Evolutionary conservation across 2,329 filamentous ascomycete genomes (phyloP).

Genomic region (Akanthomyces muscarius): DNA sequence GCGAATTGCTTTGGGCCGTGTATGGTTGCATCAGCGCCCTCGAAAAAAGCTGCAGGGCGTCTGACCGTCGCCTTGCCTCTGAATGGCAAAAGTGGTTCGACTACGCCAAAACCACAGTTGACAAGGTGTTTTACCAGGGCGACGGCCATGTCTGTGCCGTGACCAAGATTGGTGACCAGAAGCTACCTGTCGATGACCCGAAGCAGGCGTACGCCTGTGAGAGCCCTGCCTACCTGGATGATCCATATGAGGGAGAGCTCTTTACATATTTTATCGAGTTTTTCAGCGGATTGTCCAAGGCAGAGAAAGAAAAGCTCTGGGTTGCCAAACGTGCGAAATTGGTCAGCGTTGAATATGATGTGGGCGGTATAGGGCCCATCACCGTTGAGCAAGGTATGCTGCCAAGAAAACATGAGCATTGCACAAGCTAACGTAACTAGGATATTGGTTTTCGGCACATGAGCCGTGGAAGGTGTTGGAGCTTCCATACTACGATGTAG

Average conservation of each 20-base stretch:
- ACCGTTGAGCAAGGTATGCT: constrained; percentile 37
- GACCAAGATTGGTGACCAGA: constrained; percentile 33
- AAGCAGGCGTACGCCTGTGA: constrained; percentile 35
- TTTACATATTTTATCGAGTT: constrained; percentile 39
- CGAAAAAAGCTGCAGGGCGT: constrained; percentile 25
- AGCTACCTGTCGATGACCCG: constrained; percentile 26
- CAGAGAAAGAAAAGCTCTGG: constrained; percentile 36
- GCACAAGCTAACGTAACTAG: constrained; percentile 18
- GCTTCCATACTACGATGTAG: constrained; percentile 39
- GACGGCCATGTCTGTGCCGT: constrained; percentile 39
- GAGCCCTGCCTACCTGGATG: constrained; percentile 31
- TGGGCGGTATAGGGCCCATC: constrained; percentile 35
- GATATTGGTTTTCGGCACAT: constrained; percentile 40
- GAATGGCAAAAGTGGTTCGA: constrained; percentile 39
- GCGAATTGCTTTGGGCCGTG: constrained; percentile 40
- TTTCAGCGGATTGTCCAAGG: constrained; percentile 30
- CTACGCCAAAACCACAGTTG: constrained; percentile 35
- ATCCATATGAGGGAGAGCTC: constrained; percentile 42
- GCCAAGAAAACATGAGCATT: too few species aligned
- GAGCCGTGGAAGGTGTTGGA: constrained; percentile 41
- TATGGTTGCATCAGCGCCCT: constrained; percentile 38
- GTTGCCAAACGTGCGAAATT: constrained; percentile 35
- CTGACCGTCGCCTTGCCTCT: constrained; percentile 28
- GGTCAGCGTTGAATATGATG: constrained; percentile 34
- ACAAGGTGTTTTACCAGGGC: constrained; percentile 35